Base-by-base conservation (phyloP, 139 green algal genomes). In the Protoeuglena noctilucae region DNA sequence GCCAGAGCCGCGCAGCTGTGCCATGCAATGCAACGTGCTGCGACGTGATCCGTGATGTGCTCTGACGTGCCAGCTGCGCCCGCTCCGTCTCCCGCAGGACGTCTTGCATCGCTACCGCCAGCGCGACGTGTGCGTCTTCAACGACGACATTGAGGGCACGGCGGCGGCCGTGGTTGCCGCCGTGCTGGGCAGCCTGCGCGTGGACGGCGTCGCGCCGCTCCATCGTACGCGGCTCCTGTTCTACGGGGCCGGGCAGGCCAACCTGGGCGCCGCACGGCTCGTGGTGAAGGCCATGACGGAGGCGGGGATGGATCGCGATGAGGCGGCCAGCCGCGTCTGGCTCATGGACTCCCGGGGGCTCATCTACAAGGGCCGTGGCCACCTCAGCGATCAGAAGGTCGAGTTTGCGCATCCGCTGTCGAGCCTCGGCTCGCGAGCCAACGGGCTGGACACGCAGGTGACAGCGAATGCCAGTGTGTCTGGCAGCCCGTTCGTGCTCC, bases 111-210 rank as follows among this genome's bases (percentile, higher is more conserved):
- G n/a, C n/a, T n/a, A n/a, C n/a, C n/a, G n/a, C 40, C 56, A 66
- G 16, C 24, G 65, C 51, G 28, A 57, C 46, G 51, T 79, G 43
- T 76, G 70, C 57, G 78, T 58, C 28, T 96, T 96, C 71, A 96
- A 96, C 63, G 87, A 95, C 55, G 87, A 95, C 53, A 94, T 95
- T 28, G 80, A 89, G 64, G 77, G 65, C 34, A 43, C 34, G 34
- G 81, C 72, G 1, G 76, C 81, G 23, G 58, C 51, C 21, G 43
- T 58, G 28, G 71, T 67, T 16, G 74, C 71, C 0, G 74, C 63
- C 1, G 3, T 73, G 31, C 56, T 67, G 22, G 71, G 66, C 3
- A 63, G 58, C 23, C 22, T 60, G 16, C 40, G 28, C 27, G 34
- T 75, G 41, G 23, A 28, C 3, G 58, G 58, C 18, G 66, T 68